A percentile compares a stretch with the other conserved stretches of the same genome.
Evolutionary conservation across 2,329 filamentous ascomycete species (phyloP).

Genomic region (Eurotiales sp.): DNA sequence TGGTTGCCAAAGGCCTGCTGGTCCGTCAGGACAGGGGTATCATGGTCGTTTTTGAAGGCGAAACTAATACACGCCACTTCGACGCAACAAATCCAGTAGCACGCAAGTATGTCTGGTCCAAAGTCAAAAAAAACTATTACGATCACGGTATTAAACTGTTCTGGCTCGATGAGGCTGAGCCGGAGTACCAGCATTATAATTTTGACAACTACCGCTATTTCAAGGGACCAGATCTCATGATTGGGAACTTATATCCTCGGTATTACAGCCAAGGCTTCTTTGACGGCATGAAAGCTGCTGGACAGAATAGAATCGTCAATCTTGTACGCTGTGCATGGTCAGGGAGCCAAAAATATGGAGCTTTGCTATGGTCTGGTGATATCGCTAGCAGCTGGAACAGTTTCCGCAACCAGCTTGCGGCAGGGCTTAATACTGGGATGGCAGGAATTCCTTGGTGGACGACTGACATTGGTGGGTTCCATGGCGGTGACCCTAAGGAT

Average conservation of each 20-base stretch:
- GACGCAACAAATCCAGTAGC: slow-evolving; percentile 56
- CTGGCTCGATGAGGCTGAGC: slow-evolving; percentile 66
- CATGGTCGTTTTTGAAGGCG: slow-evolving; percentile 55
- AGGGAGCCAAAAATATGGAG: slow-evolving; percentile 60
- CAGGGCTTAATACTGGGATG: slow-evolving; percentile 63
- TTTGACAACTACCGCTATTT: slow-evolving; percentile 66
- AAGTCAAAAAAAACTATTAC: slow-evolving; percentile 56
- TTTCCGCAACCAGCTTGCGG: slow-evolving; percentile 57
- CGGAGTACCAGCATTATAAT: slow-evolving; percentile 62
- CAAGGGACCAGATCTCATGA: slow-evolving; percentile 48
- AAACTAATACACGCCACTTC: slow-evolving; percentile 59
- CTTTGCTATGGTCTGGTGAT: slow-evolving; percentile 64
- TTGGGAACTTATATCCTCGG: slow-evolving; percentile 59
- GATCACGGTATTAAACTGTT: slow-evolving; percentile 58
- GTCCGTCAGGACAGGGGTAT: slow-evolving; percentile 55
- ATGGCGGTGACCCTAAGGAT: slow-evolving; percentile 58
- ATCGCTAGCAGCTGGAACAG: slow-evolving; percentile 61
- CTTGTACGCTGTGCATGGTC: slow-evolving; percentile 56
- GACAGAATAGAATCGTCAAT: slow-evolving; percentile 57
- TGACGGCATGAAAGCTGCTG: slow-evolving; percentile 53
- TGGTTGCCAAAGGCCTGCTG: slow-evolving; percentile 58
- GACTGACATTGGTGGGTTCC: slow-evolving; percentile 67
- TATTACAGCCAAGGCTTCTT: slow-evolving; percentile 59
- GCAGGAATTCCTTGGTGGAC: slow-evolving; percentile 66
- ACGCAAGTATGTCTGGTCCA: slow-evolving; percentile 55